A percentile compares a stretch with the other conserved stretches of the same genome.
Conservation (phyloP, 163 green algal genomes). For the Chlamydomonas reinhardtii region DNA sequence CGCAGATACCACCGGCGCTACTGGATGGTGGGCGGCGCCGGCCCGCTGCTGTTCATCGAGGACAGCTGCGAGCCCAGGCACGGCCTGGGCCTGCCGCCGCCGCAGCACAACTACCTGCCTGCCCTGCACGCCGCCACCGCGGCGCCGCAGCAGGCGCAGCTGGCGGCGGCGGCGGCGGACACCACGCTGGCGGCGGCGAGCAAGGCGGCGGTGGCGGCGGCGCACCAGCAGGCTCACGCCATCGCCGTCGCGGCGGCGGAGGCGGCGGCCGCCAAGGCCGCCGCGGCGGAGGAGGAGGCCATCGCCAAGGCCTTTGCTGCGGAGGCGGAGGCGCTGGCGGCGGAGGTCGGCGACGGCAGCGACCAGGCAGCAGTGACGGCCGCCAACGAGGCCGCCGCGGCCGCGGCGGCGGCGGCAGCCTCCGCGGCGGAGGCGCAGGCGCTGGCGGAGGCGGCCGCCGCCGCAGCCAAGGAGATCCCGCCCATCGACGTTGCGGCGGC, state of each 20-base stretch:
- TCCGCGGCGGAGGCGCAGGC: too few relatives aligned
- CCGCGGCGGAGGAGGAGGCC: background rate
- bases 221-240: background rate
- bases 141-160: background rate
- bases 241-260: background rate
- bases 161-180: background rate
- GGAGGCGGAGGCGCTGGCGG: background rate
- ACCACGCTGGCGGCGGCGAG: background rate
- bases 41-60: slow-evolving; percentile 36
- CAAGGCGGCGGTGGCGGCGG: background rate
- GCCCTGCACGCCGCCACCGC: background rate
- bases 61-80: slow-evolving; percentile 29
- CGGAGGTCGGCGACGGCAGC: background rate
- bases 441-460: background rate
- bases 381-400: background rate
- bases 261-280: background rate
- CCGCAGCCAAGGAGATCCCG: too few relatives aligned
- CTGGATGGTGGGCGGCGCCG: slow-evolving; percentile 25
- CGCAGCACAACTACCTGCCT: background rate
- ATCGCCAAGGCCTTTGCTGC: background rate
- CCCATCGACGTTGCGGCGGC: background rate
- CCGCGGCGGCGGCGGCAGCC: too few relatives aligned
- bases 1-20: slow-evolving; percentile 43
- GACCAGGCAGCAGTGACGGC: background rate
- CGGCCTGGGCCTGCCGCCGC: slow-evolving; percentile 16